phyloP scores from a whole-genome alignment of 495 filamentous ascomycete genomes.

The Hyaloscypha bicolor region DNA sequence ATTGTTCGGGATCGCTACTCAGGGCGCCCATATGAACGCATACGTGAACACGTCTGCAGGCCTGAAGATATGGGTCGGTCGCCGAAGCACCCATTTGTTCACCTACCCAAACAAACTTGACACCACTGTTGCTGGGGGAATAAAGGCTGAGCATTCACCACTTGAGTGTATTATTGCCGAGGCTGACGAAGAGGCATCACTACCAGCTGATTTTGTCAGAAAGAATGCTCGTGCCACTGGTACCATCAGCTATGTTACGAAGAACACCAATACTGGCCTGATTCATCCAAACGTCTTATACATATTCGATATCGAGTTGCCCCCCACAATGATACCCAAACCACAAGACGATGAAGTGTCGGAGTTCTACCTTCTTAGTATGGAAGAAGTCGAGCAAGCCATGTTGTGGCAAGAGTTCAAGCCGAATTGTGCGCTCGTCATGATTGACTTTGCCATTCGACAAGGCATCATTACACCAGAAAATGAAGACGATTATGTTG shows the following conservation, averaged over 20 bases:
- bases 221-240: constrained; percentile 26
- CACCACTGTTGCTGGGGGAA: constrained; percentile 55
- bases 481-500: constrained; percentile 49
- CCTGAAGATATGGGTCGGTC: constrained; percentile 52
- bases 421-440: constrained; percentile 47
- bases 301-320: constrained; percentile 50
- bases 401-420: constrained; percentile 53
- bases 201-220: constrained; percentile 36
- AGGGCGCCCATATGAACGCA: constrained; percentile 50
- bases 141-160: constrained; percentile 44
- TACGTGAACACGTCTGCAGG: constrained; percentile 37
- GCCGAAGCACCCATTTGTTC: constrained; percentile 44
- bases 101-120: constrained; percentile 57
- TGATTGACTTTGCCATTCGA: constrained; percentile 55
- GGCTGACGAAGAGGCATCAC: constrained; percentile 53
- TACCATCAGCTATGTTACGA: constrained; percentile 11
- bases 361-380: constrained; percentile 46
- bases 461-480: constrained; percentile 54
- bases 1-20: constrained; percentile 51
- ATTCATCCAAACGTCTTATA: constrained; percentile 48
- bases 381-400: constrained; percentile 46
- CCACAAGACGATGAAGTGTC: constrained; percentile 55
- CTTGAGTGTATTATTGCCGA: constrained; percentile 52
- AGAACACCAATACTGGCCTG: constrained; percentile 33
- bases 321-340: constrained; percentile 36